Percentiles rank a stretch among this genome's conserved stretches.
Evolutionary conservation across 2,329 filamentous ascomycete species (phyloP).

Genomic region (Coniosporium tulheliwenetii): DNA sequence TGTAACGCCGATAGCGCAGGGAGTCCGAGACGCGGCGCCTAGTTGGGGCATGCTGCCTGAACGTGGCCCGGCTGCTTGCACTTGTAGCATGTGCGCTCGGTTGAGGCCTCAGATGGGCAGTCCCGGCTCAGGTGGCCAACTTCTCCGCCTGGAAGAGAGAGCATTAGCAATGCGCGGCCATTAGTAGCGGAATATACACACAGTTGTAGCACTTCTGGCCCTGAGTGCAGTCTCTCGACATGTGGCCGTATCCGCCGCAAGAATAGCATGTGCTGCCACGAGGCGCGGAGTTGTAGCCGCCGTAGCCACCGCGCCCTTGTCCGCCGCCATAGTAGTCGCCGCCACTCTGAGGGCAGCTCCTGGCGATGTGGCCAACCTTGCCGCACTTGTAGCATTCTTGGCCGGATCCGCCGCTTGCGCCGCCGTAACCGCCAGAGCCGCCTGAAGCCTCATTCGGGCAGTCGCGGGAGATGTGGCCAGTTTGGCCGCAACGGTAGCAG

Average conservation of each 20-base stretch:
- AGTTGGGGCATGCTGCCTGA: conserved; percentile 85
- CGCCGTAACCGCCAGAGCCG: conserved; percentile 27
- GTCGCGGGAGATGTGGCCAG: conserved; percentile 86
- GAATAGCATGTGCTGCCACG: conserved; percentile 86
- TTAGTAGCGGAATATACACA: conserved; percentile 20
- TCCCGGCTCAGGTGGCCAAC: conserved; percentile 90
- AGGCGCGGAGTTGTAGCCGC: conserved; percentile 27
- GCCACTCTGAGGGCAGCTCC: conserved; percentile 62
- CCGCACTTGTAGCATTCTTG: conserved; percentile 97
- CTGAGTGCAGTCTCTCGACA: conserved; percentile 96
- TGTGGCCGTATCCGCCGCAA: conserved; percentile 91
- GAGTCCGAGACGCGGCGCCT: conserved; percentile 12
- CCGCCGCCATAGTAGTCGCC: conserved; percentile 30
- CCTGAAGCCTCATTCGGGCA: conserved; percentile 40
- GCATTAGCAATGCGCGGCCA: conserved; percentile 9
- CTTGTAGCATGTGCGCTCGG: conserved; percentile 98
- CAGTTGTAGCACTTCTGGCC: conserved; percentile 99
- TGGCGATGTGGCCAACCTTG: conserved; percentile 89
- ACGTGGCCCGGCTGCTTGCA: conserved; percentile 79
- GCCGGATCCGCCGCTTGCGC: conserved; percentile 29
- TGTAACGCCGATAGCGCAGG: too few relatives aligned
- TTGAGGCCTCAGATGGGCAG: conserved; percentile 80
- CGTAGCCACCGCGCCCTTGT: conserved; percentile 31
- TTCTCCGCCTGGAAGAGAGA: conserved; percentile 43
- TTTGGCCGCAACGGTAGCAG: conserved; percentile 59